A percentile compares a stretch with the other conserved stretches of the same genome.
phyloP scores from a whole-genome alignment of 73 alveolate genomes.

The Effrenium voratum region DNA sequence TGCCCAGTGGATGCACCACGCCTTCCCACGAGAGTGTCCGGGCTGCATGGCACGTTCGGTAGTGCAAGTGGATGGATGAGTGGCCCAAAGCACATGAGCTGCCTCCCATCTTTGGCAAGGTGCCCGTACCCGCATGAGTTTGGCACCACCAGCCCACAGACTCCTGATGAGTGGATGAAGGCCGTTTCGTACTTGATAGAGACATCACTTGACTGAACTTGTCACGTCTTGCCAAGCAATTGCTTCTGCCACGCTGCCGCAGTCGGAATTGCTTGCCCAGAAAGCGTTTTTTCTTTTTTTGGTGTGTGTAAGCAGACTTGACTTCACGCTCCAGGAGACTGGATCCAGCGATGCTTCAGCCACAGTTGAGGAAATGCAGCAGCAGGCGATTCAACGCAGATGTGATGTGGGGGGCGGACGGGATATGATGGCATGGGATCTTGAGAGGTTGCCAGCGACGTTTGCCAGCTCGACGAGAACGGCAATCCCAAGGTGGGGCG shows the following conservation, averaged over 20 bases:
- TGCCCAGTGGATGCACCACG: conserved; percentile 94
- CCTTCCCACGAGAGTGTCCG: conserved; percentile 69
- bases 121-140: conserved; percentile 91
- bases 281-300: no score
- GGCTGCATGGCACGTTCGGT: background rate
- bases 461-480: conserved; percentile 86
- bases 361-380: conserved; percentile 74
- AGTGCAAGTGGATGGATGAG: background rate
- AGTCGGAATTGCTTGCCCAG: no score
- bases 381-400: conserved; percentile 18
- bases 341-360: conserved; percentile 68
- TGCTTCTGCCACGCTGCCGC: no score
- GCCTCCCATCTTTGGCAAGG: background rate
- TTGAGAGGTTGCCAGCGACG: conserved; percentile 66
- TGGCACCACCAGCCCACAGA: conserved; percentile 92
- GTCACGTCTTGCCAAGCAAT: no score
- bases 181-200: no score
- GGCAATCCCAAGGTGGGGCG: conserved; percentile 62
- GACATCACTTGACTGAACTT: background rate
- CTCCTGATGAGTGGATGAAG: conserved; percentile 92
- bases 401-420: no score
- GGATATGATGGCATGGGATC: background rate
- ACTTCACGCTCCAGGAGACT: conserved; percentile 52
- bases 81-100: background rate
- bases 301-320: conserved; percentile 71